Conservation (phyloP, 2,329 filamentous ascomycete species). For the Epichloe sp. region DNA sequence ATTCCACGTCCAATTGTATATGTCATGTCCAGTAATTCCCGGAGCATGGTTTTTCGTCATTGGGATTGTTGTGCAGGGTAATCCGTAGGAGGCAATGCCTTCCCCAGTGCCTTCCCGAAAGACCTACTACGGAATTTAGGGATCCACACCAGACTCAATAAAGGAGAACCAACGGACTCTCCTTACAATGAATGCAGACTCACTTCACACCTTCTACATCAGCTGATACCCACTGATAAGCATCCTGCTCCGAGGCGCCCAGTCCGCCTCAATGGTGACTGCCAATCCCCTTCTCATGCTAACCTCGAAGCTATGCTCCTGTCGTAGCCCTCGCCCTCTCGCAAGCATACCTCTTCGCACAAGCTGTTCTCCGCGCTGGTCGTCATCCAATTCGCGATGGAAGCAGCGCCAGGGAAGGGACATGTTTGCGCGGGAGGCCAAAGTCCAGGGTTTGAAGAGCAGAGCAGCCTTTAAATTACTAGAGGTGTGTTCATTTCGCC, state of each 20-base stretch:
- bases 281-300: not conserved
- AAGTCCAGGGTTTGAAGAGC: conserved; percentile 70
- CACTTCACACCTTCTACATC: not conserved
- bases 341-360: too few species aligned
- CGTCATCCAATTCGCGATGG: conserved; percentile 63
- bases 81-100: too few species aligned
- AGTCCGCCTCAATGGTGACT: not conserved
- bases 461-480: conserved; percentile 88
- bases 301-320: not conserved
- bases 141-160: too few species aligned
- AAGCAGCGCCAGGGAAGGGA: conserved; percentile 66
- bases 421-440: conserved; percentile 59
- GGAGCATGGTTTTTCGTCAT: too few species aligned
- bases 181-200: not conserved
- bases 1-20: too few species aligned
- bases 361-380: conserved; percentile 7
- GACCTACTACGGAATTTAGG: too few species aligned
- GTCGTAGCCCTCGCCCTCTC: not conserved
- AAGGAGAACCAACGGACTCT: too few species aligned
- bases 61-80: too few species aligned
- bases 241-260: not conserved
- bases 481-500: conserved; percentile 41
- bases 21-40: too few species aligned
- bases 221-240: not conserved
- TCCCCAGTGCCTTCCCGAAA: too few species aligned